Evolutionary conservation across 1,284 basidiomycete genomes (phyloP).

Genomic region (Leccinum angustisporum): DNA sequence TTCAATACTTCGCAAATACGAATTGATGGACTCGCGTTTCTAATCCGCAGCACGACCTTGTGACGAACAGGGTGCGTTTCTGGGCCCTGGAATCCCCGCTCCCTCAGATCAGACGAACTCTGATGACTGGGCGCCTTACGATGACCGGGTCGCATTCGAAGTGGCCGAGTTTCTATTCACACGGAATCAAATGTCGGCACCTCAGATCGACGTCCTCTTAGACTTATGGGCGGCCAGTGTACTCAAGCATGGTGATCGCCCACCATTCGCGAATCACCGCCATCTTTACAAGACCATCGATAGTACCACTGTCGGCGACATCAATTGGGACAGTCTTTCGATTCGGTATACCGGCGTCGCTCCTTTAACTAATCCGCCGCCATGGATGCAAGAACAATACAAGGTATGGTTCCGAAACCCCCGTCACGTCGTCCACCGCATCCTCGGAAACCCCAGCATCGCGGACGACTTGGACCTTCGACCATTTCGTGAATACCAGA

Average conservation of each 20-base stretch:
- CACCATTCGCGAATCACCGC: not conserved
- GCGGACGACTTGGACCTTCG: constrained; percentile 29
- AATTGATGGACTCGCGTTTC: no score
- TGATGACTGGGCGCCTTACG: not conserved
- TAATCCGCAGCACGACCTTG: no score
- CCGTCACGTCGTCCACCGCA: not conserved
- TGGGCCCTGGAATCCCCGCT: not conserved
- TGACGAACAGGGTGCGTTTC: not conserved
- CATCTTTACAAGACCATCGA: not conserved
- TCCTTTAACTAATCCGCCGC: not conserved
- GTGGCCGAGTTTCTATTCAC: not conserved
- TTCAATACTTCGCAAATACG: no score
- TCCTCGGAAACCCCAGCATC: constrained; percentile 31
- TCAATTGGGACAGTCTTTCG: not conserved
- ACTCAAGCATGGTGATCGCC: not conserved
- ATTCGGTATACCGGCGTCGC: not conserved
- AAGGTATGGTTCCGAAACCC: not conserved
- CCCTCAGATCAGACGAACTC: not conserved
- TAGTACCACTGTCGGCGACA: not conserved
- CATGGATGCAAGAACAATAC: not conserved
- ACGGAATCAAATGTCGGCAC: not conserved
- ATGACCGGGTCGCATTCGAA: not conserved
- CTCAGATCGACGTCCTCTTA: not conserved
- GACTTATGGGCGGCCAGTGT: not conserved
- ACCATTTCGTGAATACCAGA: constrained; percentile 25